Percentiles rank a stretch among this genome's conserved stretches.
phyloP scores from a whole-genome alignment of 805 yeast species.

The Kurtzmaniella fragi region DNA sequence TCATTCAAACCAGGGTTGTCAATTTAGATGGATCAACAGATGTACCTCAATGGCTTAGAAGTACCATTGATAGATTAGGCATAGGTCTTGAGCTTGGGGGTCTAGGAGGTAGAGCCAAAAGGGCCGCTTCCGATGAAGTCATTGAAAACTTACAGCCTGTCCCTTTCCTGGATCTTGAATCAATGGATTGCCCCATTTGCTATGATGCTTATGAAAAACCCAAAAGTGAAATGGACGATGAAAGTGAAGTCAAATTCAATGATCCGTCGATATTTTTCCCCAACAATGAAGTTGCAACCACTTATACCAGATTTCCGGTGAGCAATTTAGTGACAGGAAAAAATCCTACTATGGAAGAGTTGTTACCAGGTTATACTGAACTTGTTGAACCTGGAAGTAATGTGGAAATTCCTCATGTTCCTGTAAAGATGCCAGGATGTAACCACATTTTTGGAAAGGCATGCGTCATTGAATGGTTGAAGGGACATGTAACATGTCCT shows the following conservation, averaged over 20 bases:
- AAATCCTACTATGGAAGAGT: slow-evolving; percentile 15
- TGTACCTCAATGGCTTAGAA: slow-evolving; percentile 28
- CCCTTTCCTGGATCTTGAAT: slow-evolving; percentile 10
- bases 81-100: slow-evolving; percentile 17
- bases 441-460: slow-evolving; percentile 37
- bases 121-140: slow-evolving; percentile 35
- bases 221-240: neutral
- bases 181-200: slow-evolving; percentile 35
- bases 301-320: slow-evolving; percentile 23
- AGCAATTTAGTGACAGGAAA: slow-evolving; percentile 16
- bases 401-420: slow-evolving; percentile 19
- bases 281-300: slow-evolving; percentile 18
- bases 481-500: slow-evolving; percentile 35
- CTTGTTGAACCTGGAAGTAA: slow-evolving; percentile 7
- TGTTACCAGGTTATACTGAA: slow-evolving; percentile 21
- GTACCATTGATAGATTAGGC: slow-evolving; percentile 31
- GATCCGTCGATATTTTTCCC: slow-evolving; percentile 33
- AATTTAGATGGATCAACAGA: slow-evolving; percentile 8
- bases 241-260: slow-evolving; percentile 11
- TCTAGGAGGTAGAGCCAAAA: slow-evolving; percentile 5
- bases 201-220: slow-evolving; percentile 27
- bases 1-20: no score
- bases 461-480: slow-evolving; percentile 39
- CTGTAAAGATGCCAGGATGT: slow-evolving; percentile 39
- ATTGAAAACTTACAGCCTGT: slow-evolving; percentile 27